phyloP scores from a whole-genome alignment of 441 rosid genomes.

The Iberis amara region DNA sequence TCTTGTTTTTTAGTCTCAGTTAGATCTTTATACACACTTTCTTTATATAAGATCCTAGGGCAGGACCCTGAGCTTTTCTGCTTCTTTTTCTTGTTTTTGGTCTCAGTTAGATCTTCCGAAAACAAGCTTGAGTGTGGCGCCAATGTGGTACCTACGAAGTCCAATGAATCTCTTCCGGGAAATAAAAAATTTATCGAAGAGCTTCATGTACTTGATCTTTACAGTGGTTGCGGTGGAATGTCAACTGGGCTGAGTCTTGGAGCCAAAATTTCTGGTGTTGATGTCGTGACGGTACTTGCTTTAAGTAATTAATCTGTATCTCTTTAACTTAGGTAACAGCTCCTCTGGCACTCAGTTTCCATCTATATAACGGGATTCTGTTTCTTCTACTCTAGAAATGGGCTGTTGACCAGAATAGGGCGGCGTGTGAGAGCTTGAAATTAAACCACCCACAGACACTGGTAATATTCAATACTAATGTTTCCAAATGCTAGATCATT shows the following conservation, averaged over 20 bases:
- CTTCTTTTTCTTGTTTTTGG: conserved; percentile 12
- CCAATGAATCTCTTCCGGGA: conserved; percentile 18
- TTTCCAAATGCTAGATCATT: conserved; percentile 10
- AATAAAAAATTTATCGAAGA: conserved; percentile 37
- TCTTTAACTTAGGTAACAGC: conserved; percentile 19
- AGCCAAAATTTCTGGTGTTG: conserved; percentile 57
- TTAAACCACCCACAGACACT: conserved; percentile 74
- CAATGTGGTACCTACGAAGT: conserved; percentile 26
- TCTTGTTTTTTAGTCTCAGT: conserved; percentile 34
- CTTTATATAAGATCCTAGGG: conserved; percentile 16
- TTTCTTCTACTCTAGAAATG: conserved; percentile 55
- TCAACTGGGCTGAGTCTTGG: conserved; percentile 90
- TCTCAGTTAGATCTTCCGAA: conserved; percentile 41
- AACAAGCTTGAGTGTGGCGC: conserved; percentile 26
- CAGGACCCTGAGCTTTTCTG: conserved; percentile 13
- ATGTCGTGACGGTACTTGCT: conserved; percentile 66
- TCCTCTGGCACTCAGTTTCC: conserved; percentile 21
- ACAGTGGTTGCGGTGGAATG: conserved; percentile 98
- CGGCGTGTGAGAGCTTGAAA: conserved; percentile 80
- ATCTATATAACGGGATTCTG: conserved; percentile 11
- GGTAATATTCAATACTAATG: conserved; percentile 37
- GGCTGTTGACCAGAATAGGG: conserved; percentile 66
- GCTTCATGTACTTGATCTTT: conserved; percentile 66
- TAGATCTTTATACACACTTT: conserved; percentile 13
- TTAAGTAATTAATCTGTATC: conserved; percentile 25